Conservation (phyloP, 345 rosid genomes). For the Melaleuca alternifolia region DNA sequence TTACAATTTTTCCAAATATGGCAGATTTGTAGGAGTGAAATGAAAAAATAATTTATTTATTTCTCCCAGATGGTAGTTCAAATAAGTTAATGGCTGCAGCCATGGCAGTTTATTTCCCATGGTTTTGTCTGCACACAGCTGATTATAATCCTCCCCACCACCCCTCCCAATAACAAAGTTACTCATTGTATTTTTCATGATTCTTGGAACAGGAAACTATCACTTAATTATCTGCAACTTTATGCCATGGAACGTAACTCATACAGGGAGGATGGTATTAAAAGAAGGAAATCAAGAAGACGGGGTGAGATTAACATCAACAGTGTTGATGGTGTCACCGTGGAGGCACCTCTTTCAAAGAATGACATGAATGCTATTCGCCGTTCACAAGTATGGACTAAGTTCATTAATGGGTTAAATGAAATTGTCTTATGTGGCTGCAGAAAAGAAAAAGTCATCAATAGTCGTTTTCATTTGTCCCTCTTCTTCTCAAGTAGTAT, state of each 20-base stretch:
- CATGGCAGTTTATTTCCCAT: neutral
- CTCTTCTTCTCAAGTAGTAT: neutral
- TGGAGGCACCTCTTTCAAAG: slow-evolving; percentile 58
- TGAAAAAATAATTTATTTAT: neutral
- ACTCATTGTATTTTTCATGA: neutral
- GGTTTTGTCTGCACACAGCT: neutral
- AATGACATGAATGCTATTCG: slow-evolving; percentile 69
- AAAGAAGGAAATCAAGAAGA: slow-evolving; percentile 61
- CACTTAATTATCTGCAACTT: slow-evolving; percentile 67
- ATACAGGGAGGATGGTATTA: slow-evolving; percentile 41
- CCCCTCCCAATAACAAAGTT: neutral
- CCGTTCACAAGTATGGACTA: slow-evolving; percentile 55
- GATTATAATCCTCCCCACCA: neutral
- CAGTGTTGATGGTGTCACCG: slow-evolving; percentile 22
- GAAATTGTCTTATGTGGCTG: neutral
- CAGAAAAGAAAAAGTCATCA: neutral
- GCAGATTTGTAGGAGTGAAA: neutral
- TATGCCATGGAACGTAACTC: slow-evolving; percentile 45
- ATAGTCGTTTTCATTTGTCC: neutral
- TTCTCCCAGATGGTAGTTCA: neutral
- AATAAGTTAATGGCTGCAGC: neutral
- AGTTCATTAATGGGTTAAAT: neutral
- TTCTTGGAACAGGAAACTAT: slow-evolving; percentile 58
- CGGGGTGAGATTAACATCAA: slow-evolving; percentile 24
- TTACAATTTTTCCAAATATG: neutral